A percentile compares a stretch with the other conserved stretches of the same genome.
These are phyloP conservation scores for Rachicladosporium sp. DNA, from an alignment of 2,329 filamentous ascomycete species.

Conservation along the genomic window DNA sequence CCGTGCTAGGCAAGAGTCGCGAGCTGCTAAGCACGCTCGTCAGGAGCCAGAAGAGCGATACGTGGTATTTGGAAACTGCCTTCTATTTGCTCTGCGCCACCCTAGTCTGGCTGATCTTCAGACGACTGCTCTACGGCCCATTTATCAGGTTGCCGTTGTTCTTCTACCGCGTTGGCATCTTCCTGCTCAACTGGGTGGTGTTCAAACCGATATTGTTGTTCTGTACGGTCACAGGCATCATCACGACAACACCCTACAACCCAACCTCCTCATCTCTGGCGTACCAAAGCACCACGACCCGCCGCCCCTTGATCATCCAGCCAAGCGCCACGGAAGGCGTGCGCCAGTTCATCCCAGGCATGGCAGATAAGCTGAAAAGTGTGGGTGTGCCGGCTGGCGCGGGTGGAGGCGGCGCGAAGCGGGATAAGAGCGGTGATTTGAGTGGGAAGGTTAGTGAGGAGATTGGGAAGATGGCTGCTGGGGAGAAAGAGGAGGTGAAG, in stretches of 20 bases:
- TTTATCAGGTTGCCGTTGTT: constrained; percentile 61
- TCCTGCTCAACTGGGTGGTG: constrained; percentile 17
- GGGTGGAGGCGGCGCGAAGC: constrained; percentile 34
- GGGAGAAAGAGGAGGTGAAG: constrained; percentile 7
- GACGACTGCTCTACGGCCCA: constrained; percentile 76
- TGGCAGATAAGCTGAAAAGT: constrained; percentile 11
- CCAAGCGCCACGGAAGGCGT: constrained; percentile 28
- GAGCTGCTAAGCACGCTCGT: constrained; percentile 68
- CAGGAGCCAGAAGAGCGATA: constrained; percentile 86
- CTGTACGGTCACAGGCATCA: constrained; percentile 42
- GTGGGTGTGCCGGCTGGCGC: constrained; percentile 36
- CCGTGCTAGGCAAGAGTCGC: constrained; percentile 60
- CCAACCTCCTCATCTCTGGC: background rate
- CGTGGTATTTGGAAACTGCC: constrained; percentile 89
- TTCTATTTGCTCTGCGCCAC: constrained; percentile 75
- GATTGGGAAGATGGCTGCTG: constrained; percentile 33
- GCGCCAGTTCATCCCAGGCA: constrained; percentile 20
- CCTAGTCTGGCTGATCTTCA: constrained; percentile 66
- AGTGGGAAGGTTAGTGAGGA: constrained; percentile 24
- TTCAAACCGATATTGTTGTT: constrained; percentile 32
- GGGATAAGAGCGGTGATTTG: constrained; percentile 18
- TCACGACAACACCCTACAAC: constrained; percentile 11
- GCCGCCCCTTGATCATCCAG: constrained; percentile 31
- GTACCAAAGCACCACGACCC: constrained; percentile 15
- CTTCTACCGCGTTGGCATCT: constrained; percentile 11